These are phyloP conservation scores for Candida insectorum DNA, from an alignment of 805 yeast genomes.

Conservation along the genomic window DNA sequence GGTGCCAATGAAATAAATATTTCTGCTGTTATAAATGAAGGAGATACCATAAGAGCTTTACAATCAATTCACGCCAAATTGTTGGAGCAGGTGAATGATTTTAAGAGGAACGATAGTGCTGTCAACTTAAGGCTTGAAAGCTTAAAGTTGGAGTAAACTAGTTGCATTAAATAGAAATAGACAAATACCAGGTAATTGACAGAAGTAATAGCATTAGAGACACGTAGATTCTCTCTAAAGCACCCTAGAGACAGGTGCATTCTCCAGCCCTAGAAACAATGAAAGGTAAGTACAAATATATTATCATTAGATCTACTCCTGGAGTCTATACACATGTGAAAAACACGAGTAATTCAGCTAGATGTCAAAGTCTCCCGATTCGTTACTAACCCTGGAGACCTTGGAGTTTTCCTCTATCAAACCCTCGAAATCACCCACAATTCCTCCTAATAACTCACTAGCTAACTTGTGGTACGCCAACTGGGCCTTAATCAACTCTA, in stretches of 20 bases:
- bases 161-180: background rate
- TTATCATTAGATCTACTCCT: background rate
- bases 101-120: constrained; percentile 20
- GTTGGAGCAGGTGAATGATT: constrained; percentile 44
- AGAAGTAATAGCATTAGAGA: too few species aligned
- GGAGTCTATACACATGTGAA: background rate
- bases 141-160: constrained; percentile 16
- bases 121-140: constrained; percentile 30
- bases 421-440: constrained; percentile 61
- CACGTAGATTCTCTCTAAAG: too few species aligned
- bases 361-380: constrained; percentile 32
- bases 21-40: constrained; percentile 86
- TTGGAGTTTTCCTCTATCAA: constrained; percentile 47
- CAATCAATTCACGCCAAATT: constrained; percentile 79
- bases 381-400: constrained; percentile 18
- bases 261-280: too few species aligned
- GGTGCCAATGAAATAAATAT: constrained; percentile 98
- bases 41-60: constrained; percentile 80
- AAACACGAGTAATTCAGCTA: too few species aligned
- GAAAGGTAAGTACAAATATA: too few species aligned
- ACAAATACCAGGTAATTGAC: background rate
- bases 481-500: constrained; percentile 74
- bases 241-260: too few species aligned
- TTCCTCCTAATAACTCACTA: constrained; percentile 57
- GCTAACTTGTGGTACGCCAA: constrained; percentile 78